These are phyloP conservation scores for Salix exigua DNA, from an alignment of 345 rosid genomes.

Conservation along the genomic window DNA sequence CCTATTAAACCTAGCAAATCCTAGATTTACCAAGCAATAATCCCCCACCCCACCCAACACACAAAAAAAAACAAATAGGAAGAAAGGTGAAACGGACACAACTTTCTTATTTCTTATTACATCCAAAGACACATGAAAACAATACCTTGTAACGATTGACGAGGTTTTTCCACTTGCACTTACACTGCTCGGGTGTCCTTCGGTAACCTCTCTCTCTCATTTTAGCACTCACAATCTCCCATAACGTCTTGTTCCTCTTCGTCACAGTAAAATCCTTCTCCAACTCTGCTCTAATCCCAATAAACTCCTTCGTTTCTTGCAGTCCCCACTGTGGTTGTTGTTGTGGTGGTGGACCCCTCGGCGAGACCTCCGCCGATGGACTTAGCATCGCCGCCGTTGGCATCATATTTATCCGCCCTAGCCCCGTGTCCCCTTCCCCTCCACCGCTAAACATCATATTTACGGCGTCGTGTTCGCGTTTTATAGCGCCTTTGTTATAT, in stretches of 20 bases:
- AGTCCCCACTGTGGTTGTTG: conserved; percentile 45
- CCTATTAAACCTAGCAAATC: background rate
- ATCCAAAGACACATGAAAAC: background rate
- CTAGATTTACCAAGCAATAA: background rate
- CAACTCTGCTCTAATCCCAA: conserved; percentile 41
- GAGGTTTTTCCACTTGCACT: conserved; percentile 67
- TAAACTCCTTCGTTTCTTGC: conserved; percentile 51
- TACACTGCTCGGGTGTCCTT: conserved; percentile 56
- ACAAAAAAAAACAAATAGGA: background rate
- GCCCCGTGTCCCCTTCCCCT: background rate
- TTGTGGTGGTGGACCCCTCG: background rate
- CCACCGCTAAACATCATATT: background rate
- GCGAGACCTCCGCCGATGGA: conserved; percentile 2
- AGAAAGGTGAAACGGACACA: background rate
- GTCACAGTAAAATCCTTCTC: conserved; percentile 46
- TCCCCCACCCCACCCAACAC: too few relatives aligned
- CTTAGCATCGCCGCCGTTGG: conserved; percentile 14
- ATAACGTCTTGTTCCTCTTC: conserved; percentile 48
- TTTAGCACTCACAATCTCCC: conserved; percentile 45
- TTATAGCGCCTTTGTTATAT: background rate
- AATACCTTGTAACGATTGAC: conserved; percentile 57
- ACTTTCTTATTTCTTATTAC: background rate
- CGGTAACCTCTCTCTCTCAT: conserved; percentile 46
- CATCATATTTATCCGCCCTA: conserved; percentile 15
- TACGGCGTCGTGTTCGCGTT: background rate